A percentile compares a stretch with the other conserved stretches of the same genome.
Evolutionary conservation across 2,329 filamentous ascomycete genomes (phyloP).

Genomic region (Clarireedia homoeocarpa): DNA sequence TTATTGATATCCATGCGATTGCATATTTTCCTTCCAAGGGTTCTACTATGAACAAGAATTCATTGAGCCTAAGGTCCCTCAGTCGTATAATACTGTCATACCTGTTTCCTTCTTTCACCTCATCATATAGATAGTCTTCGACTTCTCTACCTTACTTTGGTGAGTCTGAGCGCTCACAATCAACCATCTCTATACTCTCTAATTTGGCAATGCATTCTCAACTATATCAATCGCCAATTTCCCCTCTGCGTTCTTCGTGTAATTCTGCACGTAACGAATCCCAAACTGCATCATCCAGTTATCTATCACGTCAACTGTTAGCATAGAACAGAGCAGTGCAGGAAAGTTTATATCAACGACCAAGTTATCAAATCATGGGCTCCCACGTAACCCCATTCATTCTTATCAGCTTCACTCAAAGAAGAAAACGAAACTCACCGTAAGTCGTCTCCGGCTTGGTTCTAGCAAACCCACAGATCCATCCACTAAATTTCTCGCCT

Average conservation of each 20-base stretch:
- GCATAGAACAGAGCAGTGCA: too few relatives aligned
- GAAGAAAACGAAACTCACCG: background rate
- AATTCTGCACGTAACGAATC: conserved; percentile 7
- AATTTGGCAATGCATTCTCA: conserved; percentile 4
- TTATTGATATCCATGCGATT: too few relatives aligned
- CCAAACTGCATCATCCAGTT: conserved; percentile 10
- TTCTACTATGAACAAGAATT: too few relatives aligned
- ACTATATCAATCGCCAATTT: conserved; percentile 5
- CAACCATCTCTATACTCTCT: background rate
- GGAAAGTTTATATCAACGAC: too few relatives aligned
- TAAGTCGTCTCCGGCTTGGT: conserved; percentile 8
- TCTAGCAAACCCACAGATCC: conserved; percentile 9
- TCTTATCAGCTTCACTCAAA: background rate
- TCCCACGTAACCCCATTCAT: too few relatives aligned
- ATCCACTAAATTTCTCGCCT: conserved; percentile 11
- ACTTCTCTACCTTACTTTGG: too few relatives aligned
- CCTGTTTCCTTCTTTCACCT: too few relatives aligned
- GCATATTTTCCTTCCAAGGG: too few relatives aligned
- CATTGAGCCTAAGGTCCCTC: too few relatives aligned
- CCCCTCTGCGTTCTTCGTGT: conserved; percentile 2
- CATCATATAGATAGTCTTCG: too few relatives aligned
- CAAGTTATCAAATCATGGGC: background rate
- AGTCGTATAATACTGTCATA: too few relatives aligned
- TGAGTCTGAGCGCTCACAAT: too few relatives aligned
- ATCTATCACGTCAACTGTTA: conserved; percentile 1